Conservation (phyloP, 345 rosid species). For the Cardamine occulta region DNA sequence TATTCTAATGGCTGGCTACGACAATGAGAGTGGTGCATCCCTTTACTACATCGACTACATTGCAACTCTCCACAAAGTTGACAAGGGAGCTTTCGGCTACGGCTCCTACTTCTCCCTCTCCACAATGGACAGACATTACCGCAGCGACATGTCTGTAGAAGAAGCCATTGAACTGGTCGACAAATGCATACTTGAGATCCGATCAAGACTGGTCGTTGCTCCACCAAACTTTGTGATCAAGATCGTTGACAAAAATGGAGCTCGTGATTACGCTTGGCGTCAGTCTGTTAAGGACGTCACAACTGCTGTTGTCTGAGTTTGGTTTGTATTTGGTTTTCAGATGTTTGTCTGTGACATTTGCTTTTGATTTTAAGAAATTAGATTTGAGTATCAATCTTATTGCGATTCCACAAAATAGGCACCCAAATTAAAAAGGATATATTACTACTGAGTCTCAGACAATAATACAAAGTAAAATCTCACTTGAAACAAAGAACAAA, state of each 20-base stretch:
- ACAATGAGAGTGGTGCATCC: conserved; percentile 86
- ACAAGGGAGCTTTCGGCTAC: conserved; percentile 93
- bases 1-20: conserved; percentile 89
- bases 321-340: conserved; percentile 16
- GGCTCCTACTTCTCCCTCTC: conserved; percentile 88
- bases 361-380: conserved; percentile 11
- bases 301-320: conserved; percentile 46
- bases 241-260: conserved; percentile 96
- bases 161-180: conserved; percentile 84
- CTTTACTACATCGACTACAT: conserved; percentile 96
- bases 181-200: conserved; percentile 89
- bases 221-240: conserved; percentile 96
- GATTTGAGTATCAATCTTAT: conserved; percentile 16
- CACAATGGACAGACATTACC: conserved; percentile 94
- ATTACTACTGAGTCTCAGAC: conserved; percentile 1
- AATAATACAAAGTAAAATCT: conserved; percentile 21
- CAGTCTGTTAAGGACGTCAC: conserved; percentile 66
- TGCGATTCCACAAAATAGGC: not conserved
- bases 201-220: conserved; percentile 86
- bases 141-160: conserved; percentile 81
- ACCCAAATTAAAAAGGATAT: not conserved
- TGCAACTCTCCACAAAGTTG: conserved; percentile 97
- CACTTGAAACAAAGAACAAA: conserved; percentile 31
- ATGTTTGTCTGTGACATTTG: conserved; percentile 34
- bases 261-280: conserved; percentile 86